These are phyloP conservation scores for Sextonia rubra DNA, from an alignment of 164 flowering plant species.

Conservation along the genomic window DNA sequence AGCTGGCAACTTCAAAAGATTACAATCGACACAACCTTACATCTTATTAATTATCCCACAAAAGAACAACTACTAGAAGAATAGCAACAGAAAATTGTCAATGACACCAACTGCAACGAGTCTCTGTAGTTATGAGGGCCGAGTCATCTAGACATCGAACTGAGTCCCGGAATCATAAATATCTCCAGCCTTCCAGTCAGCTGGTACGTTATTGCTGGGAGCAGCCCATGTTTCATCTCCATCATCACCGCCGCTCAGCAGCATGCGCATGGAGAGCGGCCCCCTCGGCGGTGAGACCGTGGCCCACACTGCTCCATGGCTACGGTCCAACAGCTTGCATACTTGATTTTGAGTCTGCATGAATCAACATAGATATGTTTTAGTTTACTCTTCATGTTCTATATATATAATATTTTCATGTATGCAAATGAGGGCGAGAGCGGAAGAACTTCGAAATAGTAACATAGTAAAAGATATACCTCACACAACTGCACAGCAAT, in stretches of 20 bases:
- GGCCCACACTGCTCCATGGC: slow-evolving; percentile 80
- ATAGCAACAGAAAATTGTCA: background rate
- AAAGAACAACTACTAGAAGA: background rate
- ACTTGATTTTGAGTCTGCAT: slow-evolving; percentile 53
- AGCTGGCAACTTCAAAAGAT: too few relatives aligned
- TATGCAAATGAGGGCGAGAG: background rate
- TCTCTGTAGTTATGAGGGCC: background rate
- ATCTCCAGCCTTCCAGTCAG: slow-evolving; percentile 73
- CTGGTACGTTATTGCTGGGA: slow-evolving; percentile 55
- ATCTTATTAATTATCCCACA: background rate
- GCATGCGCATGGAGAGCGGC: slow-evolving; percentile 64
- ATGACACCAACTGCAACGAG: background rate
- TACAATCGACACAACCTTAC: background rate
- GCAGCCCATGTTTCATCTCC: slow-evolving; percentile 80
- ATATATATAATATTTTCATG: background rate
- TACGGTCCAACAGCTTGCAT: slow-evolving; percentile 79
- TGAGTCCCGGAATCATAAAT: slow-evolving; percentile 82
- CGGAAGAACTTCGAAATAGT: background rate
- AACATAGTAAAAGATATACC: slow-evolving; percentile 36
- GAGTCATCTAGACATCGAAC: slow-evolving; percentile 24
- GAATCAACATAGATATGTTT: background rate
- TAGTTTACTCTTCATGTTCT: background rate
- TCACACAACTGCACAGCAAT: slow-evolving; percentile 84
- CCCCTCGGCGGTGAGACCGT: slow-evolving; percentile 63
- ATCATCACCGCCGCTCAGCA: slow-evolving; percentile 51